Base-by-base conservation (phyloP, 2,329 filamentous ascomycete species). In the Ceratocystis lukuohia region DNA sequence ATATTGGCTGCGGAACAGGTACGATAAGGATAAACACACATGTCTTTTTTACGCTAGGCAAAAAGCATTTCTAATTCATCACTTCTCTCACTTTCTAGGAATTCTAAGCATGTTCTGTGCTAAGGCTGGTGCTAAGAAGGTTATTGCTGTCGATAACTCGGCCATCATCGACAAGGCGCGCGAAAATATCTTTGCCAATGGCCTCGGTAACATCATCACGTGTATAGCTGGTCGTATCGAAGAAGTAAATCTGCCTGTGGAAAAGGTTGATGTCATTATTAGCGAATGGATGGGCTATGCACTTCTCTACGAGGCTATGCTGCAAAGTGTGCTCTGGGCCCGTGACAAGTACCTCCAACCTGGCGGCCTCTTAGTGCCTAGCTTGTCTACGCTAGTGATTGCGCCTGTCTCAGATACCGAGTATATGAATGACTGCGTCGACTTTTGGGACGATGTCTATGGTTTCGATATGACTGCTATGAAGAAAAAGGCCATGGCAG, bases 261-360 rank as follows among this genome's bases (percentile, higher is more conserved):
- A 85, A 65, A 80, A 92, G 72, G 92, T 96, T 59, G 93, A 97
- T 76, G 88, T 97, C 72, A 96, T 97, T 73, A 87, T 97, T 68
- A 95, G 89, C 68, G 92, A 97, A 75, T 97, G 92, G 92, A 97
- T 97, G 92, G 92, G 92, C 37, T 97, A 97, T 74, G 89, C 87
- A 70, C 82, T 96, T 20, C 82, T 96, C 5, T 97, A 95, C 75
- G 92, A 97, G 76, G 91, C 91, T 66, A 97, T 97, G 92, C 84
- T 97, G 33, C 91, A 94, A 70, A 95, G 90, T 62, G 90, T 97
- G 25, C 81, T 97, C 63, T 93, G 85, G 73, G 93, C 93, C 56
- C 83, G 92, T 69, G 92, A 97, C 76, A 85, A 84, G 71, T 96
- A 96, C 75, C 84, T 97, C 28, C 85, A 83, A 68, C 84, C 87